phyloP scores from a whole-genome alignment of 345 rosid species.

The Salix udensis region DNA sequence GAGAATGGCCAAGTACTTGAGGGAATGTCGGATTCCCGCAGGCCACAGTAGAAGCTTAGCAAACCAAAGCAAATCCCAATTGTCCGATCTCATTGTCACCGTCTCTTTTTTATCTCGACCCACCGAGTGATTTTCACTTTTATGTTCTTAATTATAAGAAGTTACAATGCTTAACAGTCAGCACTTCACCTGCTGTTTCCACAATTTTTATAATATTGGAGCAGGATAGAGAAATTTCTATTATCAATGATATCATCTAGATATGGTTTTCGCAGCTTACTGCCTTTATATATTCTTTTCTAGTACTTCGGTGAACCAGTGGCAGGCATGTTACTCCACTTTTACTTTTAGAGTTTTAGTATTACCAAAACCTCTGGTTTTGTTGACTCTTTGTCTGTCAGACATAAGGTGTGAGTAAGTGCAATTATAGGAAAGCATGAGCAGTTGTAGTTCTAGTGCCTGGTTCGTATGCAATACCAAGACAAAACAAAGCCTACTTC shows the following conservation, averaged over 20 bases:
- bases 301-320: constrained; percentile 38
- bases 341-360: constrained; percentile 1
- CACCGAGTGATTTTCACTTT: constrained; percentile 11
- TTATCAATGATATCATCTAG: constrained; percentile 35
- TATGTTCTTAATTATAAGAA: constrained; percentile 6
- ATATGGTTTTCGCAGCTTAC: constrained; percentile 32
- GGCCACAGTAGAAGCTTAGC: constrained; percentile 29
- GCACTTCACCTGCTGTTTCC: constrained; percentile 14
- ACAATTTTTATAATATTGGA: neutral
- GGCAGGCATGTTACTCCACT: constrained; percentile 48
- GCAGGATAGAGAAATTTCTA: constrained; percentile 8
- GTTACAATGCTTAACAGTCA: constrained; percentile 34
- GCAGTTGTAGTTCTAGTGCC: constrained; percentile 11
- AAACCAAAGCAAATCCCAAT: constrained; percentile 28
- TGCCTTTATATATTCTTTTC: constrained; percentile 41
- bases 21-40: constrained; percentile 55
- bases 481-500: constrained; percentile 21
- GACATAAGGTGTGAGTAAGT: constrained; percentile 31
- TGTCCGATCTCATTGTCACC: constrained; percentile 1
- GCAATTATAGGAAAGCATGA: constrained; percentile 28
- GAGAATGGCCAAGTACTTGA: constrained; percentile 24
- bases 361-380: constrained; percentile 18
- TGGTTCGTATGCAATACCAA: constrained; percentile 19
- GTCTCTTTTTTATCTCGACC: constrained; percentile 22
- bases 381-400: constrained; percentile 31